phyloP scores from a whole-genome alignment of 202 grass and related monocot genomes.

The Saccharum hybrid region DNA sequence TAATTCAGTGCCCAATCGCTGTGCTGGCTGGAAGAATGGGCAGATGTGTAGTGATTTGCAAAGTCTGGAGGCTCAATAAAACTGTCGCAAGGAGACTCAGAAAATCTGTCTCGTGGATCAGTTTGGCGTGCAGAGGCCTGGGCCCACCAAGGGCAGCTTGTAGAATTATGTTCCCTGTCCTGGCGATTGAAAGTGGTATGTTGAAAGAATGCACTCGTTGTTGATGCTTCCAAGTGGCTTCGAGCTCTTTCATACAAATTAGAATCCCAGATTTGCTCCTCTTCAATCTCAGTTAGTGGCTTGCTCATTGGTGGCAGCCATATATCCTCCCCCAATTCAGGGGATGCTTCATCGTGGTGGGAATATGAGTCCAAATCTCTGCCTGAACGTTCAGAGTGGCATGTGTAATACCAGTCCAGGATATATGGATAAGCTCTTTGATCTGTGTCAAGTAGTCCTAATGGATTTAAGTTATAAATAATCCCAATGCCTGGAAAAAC shows the following conservation, averaged over 20 bases:
- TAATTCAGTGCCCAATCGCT: constrained; percentile 38
- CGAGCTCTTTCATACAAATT: constrained; percentile 39
- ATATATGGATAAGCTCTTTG: constrained; percentile 65
- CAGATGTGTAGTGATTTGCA: constrained; percentile 12
- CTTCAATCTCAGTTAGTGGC: constrained; percentile 49
- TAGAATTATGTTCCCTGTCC: constrained; percentile 33
- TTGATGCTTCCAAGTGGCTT: constrained; percentile 59
- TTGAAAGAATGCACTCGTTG: constrained; percentile 57
- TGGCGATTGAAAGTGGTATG: constrained; percentile 12
- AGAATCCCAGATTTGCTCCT: constrained; percentile 40
- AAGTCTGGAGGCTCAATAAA: constrained; percentile 46
- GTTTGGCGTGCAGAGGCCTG: constrained; percentile 4
- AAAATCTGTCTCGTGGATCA: constrained; percentile 38
- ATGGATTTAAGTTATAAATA: constrained; percentile 47
- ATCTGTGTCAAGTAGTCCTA: constrained; percentile 49
- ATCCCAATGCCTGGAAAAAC: constrained; percentile 29
- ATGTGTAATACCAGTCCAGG: constrained; percentile 72
- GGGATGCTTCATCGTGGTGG: constrained; percentile 2
- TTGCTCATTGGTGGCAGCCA: constrained; percentile 31
- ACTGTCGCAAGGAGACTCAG: constrained; percentile 17
- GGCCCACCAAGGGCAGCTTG: constrained; percentile 30
- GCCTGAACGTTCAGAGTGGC: constrained; percentile 32
- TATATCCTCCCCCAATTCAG: constrained; percentile 23
- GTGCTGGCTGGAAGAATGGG: constrained; percentile 47
- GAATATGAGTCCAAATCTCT: not conserved